phyloP scores from a whole-genome alignment of 768 basidiomycete genomes.

The Saitozyma podzolica region DNA sequence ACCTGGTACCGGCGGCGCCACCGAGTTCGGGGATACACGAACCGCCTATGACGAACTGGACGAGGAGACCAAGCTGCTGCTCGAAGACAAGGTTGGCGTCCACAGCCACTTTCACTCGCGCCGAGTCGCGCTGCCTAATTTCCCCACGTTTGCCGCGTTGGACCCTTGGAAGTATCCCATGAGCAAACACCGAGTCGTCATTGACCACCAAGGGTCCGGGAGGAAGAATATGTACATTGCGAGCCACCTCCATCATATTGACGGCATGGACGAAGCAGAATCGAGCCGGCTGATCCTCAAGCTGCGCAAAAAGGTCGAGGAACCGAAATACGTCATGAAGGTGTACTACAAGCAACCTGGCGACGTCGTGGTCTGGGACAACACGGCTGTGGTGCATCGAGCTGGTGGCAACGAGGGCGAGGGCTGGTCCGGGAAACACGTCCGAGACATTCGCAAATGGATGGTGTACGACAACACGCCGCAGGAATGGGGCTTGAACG shows the following conservation, averaged over 20 bases:
- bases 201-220: constrained; percentile 27
- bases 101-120: constrained; percentile 33
- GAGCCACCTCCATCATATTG: constrained; percentile 33
- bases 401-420: constrained; percentile 19
- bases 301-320: constrained; percentile 16
- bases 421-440: constrained; percentile 22
- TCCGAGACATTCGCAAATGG: constrained; percentile 23
- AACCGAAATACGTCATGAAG: constrained; percentile 22
- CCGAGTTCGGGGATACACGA: constrained; percentile 36
- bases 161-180: constrained; percentile 30
- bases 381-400: constrained; percentile 22
- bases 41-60: constrained; percentile 28
- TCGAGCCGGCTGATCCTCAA: constrained; percentile 13
- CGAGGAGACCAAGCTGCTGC: constrained; percentile 20
- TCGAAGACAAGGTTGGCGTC: constrained; percentile 26
- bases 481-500: constrained; percentile 28
- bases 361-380: constrained; percentile 28
- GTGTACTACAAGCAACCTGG: constrained; percentile 25
- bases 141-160: constrained; percentile 23
- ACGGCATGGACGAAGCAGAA: constrained; percentile 23
- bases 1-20: constrained; percentile 25
- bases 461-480: constrained; percentile 23
- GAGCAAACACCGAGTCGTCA: constrained; percentile 28
- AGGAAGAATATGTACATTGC: constrained; percentile 32
- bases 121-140: constrained; percentile 11